These are phyloP conservation scores for Fusarium anthophilum DNA, from an alignment of 2,329 filamentous ascomycete species.

Conservation along the genomic window DNA sequence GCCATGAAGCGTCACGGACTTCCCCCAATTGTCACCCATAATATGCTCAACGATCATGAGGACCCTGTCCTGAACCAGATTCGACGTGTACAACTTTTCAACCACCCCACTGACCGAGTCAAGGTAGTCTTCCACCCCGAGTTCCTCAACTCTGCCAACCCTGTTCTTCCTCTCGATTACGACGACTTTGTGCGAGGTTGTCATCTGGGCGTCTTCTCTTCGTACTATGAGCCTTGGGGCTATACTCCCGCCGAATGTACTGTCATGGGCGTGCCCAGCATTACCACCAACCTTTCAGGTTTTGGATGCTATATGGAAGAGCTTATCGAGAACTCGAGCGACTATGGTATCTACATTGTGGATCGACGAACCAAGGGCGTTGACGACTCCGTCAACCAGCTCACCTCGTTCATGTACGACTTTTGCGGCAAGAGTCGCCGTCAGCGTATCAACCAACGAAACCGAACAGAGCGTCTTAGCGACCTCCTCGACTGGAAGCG, in stretches of 20 bases:
- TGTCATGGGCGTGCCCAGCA: conserved; percentile 98
- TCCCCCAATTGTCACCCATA: conserved; percentile 97
- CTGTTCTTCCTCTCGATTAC: conserved; percentile 94
- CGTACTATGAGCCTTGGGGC: conserved; percentile 99
- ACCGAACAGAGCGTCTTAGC: conserved; percentile 92
- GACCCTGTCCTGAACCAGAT: conserved; percentile 97
- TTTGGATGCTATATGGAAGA: conserved; percentile 99
- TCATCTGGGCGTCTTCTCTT: conserved; percentile 93
- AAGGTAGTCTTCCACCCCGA: conserved; percentile 99
- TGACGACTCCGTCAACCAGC: conserved; percentile 96
- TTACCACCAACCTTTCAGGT: conserved; percentile 96
- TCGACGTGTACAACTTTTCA: conserved; percentile 95
- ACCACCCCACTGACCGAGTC: conserved; percentile 92
- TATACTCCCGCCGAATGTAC: conserved; percentile 99
- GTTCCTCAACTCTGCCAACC: conserved; percentile 95
- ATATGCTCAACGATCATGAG: conserved; percentile 94
- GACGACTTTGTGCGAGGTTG: conserved; percentile 98
- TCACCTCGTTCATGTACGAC: conserved; percentile 87
- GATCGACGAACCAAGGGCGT: conserved; percentile 95
- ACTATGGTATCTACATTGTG: conserved; percentile 99
- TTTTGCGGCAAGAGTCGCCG: conserved; percentile 93
- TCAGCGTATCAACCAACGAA: conserved; percentile 98
- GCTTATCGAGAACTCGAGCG: conserved; percentile 95
- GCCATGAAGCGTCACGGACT: conserved; percentile 94
- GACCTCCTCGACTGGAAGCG: conserved; percentile 98